Evolutionary conservation across 192 early-diverging fungal species (phyloP).

Genomic region (Borealophlyctis nickersoniae): DNA sequence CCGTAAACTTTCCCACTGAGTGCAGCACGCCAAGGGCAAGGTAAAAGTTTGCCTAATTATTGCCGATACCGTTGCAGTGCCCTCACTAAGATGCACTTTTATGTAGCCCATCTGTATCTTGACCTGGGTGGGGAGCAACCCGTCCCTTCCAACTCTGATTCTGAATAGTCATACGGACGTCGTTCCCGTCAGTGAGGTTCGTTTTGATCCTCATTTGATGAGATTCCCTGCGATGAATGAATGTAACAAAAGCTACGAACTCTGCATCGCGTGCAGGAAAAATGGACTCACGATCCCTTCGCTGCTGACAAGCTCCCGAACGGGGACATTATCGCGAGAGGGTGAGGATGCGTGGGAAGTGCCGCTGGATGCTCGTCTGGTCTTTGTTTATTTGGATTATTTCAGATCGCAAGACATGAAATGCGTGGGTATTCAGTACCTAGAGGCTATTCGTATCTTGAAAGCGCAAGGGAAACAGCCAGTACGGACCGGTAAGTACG

Average conservation of each 20-base stretch:
- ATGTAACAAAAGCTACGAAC: too few relatives aligned
- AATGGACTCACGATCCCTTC: constrained; percentile 78
- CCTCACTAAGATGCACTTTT: too few relatives aligned
- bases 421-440: constrained; percentile 76
- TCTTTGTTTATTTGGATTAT: too few relatives aligned
- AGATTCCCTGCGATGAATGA: not conserved
- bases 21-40: constrained; percentile 16
- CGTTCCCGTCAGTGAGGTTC: constrained; percentile 72
- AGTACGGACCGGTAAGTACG: constrained; percentile 45
- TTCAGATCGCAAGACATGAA: constrained; percentile 81
- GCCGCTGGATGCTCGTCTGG: too few relatives aligned
- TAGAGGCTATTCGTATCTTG: constrained; percentile 74
- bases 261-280: constrained; percentile 45
- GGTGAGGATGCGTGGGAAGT: constrained; percentile 19
- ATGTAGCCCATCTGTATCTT: constrained; percentile 66
- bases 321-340: constrained; percentile 78
- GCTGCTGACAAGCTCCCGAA: constrained; percentile 59
- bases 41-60: too few relatives aligned
- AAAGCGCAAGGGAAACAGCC: constrained; percentile 52
- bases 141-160: constrained; percentile 56
- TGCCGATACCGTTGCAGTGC: too few relatives aligned
- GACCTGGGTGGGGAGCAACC: constrained; percentile 62
- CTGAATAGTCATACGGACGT: constrained; percentile 90
- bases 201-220: not conserved
- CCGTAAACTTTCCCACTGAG: not conserved